These are phyloP conservation scores for Cubamyces lactineus DNA, from an alignment of 768 basidiomycete species.

Conservation along the genomic window DNA sequence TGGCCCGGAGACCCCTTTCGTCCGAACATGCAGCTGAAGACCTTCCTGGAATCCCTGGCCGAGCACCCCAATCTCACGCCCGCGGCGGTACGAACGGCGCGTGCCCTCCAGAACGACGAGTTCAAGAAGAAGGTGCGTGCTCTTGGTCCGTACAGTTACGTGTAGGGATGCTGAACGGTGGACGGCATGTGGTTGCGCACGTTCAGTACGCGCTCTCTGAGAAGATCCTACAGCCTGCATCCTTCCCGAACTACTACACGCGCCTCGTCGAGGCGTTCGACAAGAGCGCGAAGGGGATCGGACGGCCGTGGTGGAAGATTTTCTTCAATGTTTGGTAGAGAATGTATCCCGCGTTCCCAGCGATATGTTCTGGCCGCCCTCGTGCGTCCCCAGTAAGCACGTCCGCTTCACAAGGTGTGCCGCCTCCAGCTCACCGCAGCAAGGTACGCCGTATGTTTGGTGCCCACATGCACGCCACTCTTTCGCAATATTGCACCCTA, in stretches of 20 bases:
- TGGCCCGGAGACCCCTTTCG: conserved; percentile 80
- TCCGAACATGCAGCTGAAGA: conserved; percentile 73
- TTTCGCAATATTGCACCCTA: no score
- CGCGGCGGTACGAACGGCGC: conserved; percentile 60
- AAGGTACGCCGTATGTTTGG: conserved; percentile 3
- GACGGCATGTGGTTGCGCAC: conserved; percentile 5
- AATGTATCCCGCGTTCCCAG: background rate
- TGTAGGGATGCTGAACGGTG: no score
- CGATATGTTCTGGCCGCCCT: background rate
- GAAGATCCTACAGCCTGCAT: conserved; percentile 67
- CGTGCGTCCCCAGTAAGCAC: background rate
- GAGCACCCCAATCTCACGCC: conserved; percentile 70
- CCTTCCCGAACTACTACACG: conserved; percentile 73
- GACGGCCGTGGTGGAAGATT: conserved; percentile 82
- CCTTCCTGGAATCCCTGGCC: conserved; percentile 64
- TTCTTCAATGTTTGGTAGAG: conserved; percentile 76
- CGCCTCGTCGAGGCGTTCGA: conserved; percentile 74
- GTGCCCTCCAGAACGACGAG: conserved; percentile 56
- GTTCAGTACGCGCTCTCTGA: conserved; percentile 66
- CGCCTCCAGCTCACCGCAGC: background rate
- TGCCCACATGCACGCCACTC: background rate
- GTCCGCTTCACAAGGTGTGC: background rate
- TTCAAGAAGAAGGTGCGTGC: conserved; percentile 56
- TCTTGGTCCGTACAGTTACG: background rate
- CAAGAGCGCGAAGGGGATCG: conserved; percentile 76